phyloP scores from a whole-genome alignment of 1,139 yeast genomes.

The Hanseniaspora sp. region DNA sequence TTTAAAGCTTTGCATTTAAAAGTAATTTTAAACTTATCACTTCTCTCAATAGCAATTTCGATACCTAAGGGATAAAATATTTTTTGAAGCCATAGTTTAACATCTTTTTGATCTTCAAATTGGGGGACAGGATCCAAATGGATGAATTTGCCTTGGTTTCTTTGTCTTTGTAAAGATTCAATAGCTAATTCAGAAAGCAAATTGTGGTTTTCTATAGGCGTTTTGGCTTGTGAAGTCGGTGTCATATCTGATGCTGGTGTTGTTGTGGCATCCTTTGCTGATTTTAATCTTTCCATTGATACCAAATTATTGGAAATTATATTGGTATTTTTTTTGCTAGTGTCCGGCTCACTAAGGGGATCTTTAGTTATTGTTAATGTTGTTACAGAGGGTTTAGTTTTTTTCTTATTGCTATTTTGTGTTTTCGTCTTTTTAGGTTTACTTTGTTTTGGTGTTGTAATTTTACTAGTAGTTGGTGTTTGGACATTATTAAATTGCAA shows the following conservation, averaged over 20 bases:
- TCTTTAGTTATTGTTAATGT: neutral
- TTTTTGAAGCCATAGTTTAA: conserved; percentile 60
- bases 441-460: neutral
- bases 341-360: neutral
- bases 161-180: conserved; percentile 20
- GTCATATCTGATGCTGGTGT: conserved; percentile 29
- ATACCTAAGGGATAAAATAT: conserved; percentile 43
- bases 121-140: conserved; percentile 33
- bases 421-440: neutral
- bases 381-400: neutral
- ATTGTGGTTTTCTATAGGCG: conserved; percentile 16
- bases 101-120: conserved; percentile 38
- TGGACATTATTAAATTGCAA: neutral
- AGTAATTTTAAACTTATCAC: conserved; percentile 56
- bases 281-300: conserved; percentile 24
- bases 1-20: conserved; percentile 49
- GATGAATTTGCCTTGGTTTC: conserved; percentile 27
- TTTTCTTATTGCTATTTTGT: neutral
- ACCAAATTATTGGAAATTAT: conserved; percentile 13
- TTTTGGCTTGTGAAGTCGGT: conserved; percentile 27
- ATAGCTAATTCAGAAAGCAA: conserved; percentile 20
- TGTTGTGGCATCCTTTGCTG: conserved; percentile 23
- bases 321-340: neutral
- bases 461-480: neutral
- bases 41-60: conserved; percentile 55